Evolutionary conservation across 352 stramenopile species (phyloP), one percentile per base, ranked within the genome.

Genomic region (Phytophthora cryptogea): DNA sequence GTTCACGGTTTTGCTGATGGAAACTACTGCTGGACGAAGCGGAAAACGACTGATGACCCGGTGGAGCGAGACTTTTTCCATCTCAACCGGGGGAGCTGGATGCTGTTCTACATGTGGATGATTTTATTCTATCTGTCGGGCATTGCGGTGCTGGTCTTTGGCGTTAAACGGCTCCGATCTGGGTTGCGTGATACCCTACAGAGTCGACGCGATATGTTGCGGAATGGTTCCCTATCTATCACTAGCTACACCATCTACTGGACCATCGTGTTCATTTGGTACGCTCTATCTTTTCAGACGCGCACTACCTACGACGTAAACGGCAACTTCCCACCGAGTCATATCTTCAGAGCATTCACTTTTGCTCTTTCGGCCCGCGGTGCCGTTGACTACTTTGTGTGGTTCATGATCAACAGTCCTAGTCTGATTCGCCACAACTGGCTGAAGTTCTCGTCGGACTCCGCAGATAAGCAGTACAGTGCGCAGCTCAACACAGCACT

Each of bases 401-500:
- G 85, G 85, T 94, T 94, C 54, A 92, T 90, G 76, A 85, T 92
- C 62, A 94, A 94, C 60, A 64, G 62, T 11, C 83, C 85, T 5
- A 76, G 72, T 30, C 36, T 75, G n/a, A 78, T 93, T 32, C 65
- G 61, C 0, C 44, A 44, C 8, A 73, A 88, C 45, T 95, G 86
- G 86, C 80, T 95, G 23, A 65, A 77, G 46, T 93, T 91, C 33
- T 79, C 83, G 5, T 68, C 78, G n/a, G 83, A 92, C 47, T 91
- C 81, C 7, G 83, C 78, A 0, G 85, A 94, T 54, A 90, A 85
- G 33, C 86, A 93, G 53, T 89, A 90, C 36, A 90, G 80, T 26
- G 85, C 88, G 3, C 89, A 97, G 58, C 72, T 97, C 42, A 97
- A 97, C 59, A 90, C 77, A 13, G 83, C 88, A 47, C 68, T 97